Conservation (phyloP, 2,329 filamentous ascomycete species). For the Hypoxylon rubiginosum region DNA sequence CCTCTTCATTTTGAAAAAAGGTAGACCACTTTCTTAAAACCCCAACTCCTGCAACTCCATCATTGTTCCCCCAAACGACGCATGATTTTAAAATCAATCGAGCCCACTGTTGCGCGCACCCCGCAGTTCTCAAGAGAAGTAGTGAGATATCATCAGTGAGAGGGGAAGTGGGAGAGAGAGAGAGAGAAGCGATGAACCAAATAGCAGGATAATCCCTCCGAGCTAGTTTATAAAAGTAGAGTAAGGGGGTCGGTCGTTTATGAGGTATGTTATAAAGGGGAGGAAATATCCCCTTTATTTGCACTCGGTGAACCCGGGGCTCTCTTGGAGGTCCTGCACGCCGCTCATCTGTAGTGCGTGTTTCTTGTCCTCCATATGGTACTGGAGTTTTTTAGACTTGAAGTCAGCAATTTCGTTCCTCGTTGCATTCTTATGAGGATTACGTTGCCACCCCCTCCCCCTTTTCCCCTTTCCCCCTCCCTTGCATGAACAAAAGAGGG, state of each 20-base stretch:
- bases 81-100: not conserved
- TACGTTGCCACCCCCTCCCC: not conserved
- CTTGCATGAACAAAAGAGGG: not conserved
- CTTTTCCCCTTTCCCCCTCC: not conserved
- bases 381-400: slow-evolving; percentile 45
- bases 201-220: not conserved
- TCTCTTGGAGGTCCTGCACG: slow-evolving; percentile 51
- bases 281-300: slow-evolving; percentile 4
- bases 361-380: slow-evolving; percentile 67
- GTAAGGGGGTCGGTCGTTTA: too few relatives aligned
- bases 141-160: not conserved
- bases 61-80: not conserved
- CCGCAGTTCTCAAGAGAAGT: not conserved
- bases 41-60: slow-evolving; percentile 15
- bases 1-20: not conserved
- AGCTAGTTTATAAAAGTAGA: not conserved
- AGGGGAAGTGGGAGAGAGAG: not conserved
- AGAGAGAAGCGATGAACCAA: not conserved
- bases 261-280: not conserved
- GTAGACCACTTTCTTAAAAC: slow-evolving; percentile 3
- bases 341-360: slow-evolving; percentile 63
- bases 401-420: slow-evolving; percentile 17
- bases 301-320: slow-evolving; percentile 60
- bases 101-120: not conserved
- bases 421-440: not conserved